Evolutionary conservation across 2,329 filamentous ascomycete genomes (phyloP).

Genomic region (Calycina herbarum): DNA sequence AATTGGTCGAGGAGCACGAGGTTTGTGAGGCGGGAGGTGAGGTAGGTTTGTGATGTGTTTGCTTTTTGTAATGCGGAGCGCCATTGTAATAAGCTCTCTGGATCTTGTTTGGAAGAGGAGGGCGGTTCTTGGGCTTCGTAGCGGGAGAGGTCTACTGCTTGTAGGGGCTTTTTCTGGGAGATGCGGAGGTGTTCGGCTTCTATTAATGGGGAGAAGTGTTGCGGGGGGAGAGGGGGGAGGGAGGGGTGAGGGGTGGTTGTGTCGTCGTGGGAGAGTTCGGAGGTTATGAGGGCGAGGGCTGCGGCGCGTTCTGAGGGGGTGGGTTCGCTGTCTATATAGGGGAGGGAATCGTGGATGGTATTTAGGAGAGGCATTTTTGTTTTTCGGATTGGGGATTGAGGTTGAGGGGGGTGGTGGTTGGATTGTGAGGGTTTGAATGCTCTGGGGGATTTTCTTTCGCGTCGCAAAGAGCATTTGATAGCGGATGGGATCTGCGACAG

Average conservation of each 20-base stretch:
- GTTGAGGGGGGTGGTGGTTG: constrained; percentile 6
- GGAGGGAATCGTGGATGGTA: constrained; percentile 35
- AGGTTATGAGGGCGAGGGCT: constrained; percentile 68
- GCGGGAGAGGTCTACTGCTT: constrained; percentile 71
- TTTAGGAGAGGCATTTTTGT: constrained; percentile 33
- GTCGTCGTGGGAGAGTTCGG: constrained; percentile 53
- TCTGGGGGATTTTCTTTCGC: not conserved
- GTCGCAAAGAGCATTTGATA: not conserved
- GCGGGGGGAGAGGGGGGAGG: constrained; percentile 56
- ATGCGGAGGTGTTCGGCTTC: constrained; percentile 68
- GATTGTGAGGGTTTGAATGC: not conserved
- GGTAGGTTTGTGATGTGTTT: constrained; percentile 58
- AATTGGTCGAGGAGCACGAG: constrained; percentile 32
- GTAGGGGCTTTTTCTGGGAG: constrained; percentile 56
- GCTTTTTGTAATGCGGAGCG: constrained; percentile 43
- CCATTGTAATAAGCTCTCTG: constrained; percentile 24
- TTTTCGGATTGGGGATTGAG: not conserved
- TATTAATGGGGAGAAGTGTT: constrained; percentile 66
- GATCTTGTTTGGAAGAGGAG: constrained; percentile 41
- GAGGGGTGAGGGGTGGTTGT: constrained; percentile 45
- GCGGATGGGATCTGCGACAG: constrained; percentile 3
- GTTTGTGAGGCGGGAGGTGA: constrained; percentile 42
- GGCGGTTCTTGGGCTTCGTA: constrained; percentile 76
- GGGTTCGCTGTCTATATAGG: constrained; percentile 73
- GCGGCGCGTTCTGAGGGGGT: constrained; percentile 61